Percentiles rank a stretch among this genome's conserved stretches.
phyloP scores from a whole-genome alignment of 441 rosid species.

The Biscutella auriculata region DNA sequence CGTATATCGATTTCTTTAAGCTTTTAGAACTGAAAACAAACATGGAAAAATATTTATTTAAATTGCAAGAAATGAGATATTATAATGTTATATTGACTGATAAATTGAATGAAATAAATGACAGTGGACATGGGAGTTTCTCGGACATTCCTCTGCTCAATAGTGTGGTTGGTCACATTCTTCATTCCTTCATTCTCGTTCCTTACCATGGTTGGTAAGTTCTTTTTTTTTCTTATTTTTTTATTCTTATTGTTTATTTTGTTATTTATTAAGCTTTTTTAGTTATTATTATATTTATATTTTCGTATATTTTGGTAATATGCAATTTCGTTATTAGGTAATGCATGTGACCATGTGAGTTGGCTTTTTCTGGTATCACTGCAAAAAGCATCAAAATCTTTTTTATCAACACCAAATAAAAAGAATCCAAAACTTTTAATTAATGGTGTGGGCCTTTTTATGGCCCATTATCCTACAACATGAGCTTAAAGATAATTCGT shows the following conservation, averaged over 20 bases:
- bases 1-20: not conserved
- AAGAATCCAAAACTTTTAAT: not conserved
- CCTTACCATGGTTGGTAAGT: slow-evolving; percentile 92
- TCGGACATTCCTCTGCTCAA: slow-evolving; percentile 56
- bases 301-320: not conserved
- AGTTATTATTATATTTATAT: no score
- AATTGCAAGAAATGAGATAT: not conserved
- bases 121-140: slow-evolving; percentile 92
- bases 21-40: not conserved
- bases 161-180: slow-evolving; percentile 61
- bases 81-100: not conserved
- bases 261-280: no score
- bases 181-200: slow-evolving; percentile 82
- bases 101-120: slow-evolving; percentile 12
- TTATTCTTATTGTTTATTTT: not conserved
- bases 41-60: not conserved
- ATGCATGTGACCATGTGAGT: slow-evolving; percentile 15
- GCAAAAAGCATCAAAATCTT: slow-evolving; percentile 10
- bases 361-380: not conserved
- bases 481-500: not conserved
- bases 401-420: not conserved
- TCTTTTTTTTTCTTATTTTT: not conserved
- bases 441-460: slow-evolving; percentile 12
- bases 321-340: not conserved
- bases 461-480: slow-evolving; percentile 1